A percentile compares a stretch with the other conserved stretches of the same genome.
phyloP scores from a whole-genome alignment of 768 basidiomycete species.

The Boletus reticulatus region DNA sequence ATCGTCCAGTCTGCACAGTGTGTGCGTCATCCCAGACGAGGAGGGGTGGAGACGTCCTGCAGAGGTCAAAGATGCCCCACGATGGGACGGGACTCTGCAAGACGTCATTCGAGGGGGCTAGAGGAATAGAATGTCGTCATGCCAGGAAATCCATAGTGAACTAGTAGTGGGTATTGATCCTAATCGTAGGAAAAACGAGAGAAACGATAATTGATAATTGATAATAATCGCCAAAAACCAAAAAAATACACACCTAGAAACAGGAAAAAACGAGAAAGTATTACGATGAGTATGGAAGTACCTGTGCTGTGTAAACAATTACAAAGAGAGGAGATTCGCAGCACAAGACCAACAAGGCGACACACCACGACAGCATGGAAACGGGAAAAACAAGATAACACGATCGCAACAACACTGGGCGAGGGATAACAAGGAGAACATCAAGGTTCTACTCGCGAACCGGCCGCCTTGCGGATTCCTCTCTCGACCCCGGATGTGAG shows the following conservation, averaged over 20 bases:
- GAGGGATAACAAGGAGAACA: neutral
- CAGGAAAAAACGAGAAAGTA: neutral
- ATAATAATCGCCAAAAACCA: neutral
- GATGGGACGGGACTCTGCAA: conserved; percentile 5
- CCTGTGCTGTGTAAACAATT: neutral
- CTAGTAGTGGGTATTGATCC: neutral
- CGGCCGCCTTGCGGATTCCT: conserved; percentile 16
- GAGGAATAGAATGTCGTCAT: neutral
- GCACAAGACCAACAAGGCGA: neutral
- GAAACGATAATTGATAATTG: neutral
- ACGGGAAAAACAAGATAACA: conserved; percentile 2
- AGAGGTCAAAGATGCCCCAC: conserved; percentile 6
- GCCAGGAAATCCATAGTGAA: neutral
- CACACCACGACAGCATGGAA: conserved; percentile 2
- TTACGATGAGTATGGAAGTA: conserved; percentile 8
- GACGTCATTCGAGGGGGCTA: conserved; percentile 4
- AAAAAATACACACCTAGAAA: neutral
- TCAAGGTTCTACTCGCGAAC: conserved; percentile 12
- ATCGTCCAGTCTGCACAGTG: conserved; percentile 8
- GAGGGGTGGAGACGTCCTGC: neutral
- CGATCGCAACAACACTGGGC: neutral
- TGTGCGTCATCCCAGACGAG: conserved; percentile 21
- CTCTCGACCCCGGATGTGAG: conserved; percentile 29
- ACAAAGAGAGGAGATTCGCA: neutral
- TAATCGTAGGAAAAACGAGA: neutral